A percentile compares a stretch with the other conserved stretches of the same genome.
Conservation (phyloP, 208 protist species). For the Trypanosoma theileri region DNA sequence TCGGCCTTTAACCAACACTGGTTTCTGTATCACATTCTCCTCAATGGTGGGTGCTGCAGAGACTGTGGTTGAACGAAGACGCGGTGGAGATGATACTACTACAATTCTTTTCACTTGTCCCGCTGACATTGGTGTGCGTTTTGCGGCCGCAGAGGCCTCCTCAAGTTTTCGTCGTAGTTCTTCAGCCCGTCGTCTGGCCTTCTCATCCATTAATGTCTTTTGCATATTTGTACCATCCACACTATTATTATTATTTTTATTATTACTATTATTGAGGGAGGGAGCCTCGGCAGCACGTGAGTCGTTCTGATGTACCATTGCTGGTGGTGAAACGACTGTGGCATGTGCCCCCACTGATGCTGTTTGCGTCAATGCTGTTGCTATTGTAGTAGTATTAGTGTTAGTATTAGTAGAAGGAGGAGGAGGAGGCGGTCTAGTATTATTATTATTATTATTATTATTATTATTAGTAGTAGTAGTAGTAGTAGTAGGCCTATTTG, state of each 20-base stretch:
- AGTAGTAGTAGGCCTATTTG: too few species aligned
- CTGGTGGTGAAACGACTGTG: not conserved
- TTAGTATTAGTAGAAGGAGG: too few species aligned
- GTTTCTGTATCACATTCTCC: not conserved
- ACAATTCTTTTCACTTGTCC: too few species aligned
- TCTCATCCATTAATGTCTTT: not conserved
- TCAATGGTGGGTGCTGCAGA: not conserved
- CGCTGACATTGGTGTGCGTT: not conserved
- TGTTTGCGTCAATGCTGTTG: not conserved
- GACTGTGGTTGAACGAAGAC: too few species aligned
- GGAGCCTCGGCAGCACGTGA: too few species aligned
- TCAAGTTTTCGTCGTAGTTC: not conserved
- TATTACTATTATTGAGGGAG: not conserved
- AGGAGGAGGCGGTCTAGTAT: too few species aligned
- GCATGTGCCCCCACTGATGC: not conserved
- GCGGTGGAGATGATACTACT: too few species aligned
- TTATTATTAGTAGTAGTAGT: too few species aligned
- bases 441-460: too few species aligned
- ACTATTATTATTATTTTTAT: not conserved
- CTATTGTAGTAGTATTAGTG: too few species aligned
- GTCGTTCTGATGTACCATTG: not conserved
- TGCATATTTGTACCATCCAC: not conserved
- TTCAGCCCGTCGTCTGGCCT: slow-evolving; percentile 6
- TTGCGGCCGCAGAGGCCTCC: not conserved
- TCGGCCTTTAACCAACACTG: not conserved